Evolutionary conservation across 495 filamentous ascomycete species (phyloP).

Genomic region (Penicillium canescens): DNA sequence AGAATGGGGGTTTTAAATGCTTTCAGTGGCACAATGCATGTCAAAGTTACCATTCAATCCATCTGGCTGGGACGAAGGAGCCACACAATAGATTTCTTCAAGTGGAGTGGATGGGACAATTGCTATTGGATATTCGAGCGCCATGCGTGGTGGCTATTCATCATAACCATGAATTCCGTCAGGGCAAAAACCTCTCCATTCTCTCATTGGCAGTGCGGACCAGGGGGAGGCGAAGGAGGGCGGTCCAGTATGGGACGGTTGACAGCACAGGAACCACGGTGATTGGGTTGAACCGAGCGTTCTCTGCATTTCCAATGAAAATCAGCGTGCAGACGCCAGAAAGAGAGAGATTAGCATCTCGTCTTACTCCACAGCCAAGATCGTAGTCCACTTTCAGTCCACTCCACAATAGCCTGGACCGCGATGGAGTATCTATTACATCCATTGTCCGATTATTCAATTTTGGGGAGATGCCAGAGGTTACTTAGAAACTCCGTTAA

Average conservation of each 20-base stretch:
- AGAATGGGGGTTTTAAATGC: conserved; percentile 14
- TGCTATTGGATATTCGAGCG: background rate
- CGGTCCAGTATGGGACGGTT: conserved; percentile 1
- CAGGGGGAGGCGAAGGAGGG: conserved; percentile 15
- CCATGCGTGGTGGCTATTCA: conserved; percentile 5
- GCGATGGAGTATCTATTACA: background rate
- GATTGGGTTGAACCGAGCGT: conserved; percentile 11
- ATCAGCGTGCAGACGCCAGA: background rate
- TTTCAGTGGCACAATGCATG: conserved; percentile 10
- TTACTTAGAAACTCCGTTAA: background rate
- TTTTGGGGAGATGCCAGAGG: background rate
- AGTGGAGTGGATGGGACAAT: conserved; percentile 2
- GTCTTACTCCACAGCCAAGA: conserved; percentile 7
- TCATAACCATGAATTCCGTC: conserved; percentile 1
- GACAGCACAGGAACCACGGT: conserved; percentile 8
- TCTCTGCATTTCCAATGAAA: conserved; percentile 3
- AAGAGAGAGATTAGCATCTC: background rate
- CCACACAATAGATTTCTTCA: background rate
- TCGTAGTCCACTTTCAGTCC: background rate
- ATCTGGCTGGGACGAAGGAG: conserved; percentile 1
- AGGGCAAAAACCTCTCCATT: background rate
- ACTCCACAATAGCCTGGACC: conserved; percentile 10
- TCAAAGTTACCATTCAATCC: conserved; percentile 15
- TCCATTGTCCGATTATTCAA: background rate
- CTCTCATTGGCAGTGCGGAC: conserved; percentile 7